Conservation (phyloP, 805 yeast species). For the Yamadazyma sp. region DNA sequence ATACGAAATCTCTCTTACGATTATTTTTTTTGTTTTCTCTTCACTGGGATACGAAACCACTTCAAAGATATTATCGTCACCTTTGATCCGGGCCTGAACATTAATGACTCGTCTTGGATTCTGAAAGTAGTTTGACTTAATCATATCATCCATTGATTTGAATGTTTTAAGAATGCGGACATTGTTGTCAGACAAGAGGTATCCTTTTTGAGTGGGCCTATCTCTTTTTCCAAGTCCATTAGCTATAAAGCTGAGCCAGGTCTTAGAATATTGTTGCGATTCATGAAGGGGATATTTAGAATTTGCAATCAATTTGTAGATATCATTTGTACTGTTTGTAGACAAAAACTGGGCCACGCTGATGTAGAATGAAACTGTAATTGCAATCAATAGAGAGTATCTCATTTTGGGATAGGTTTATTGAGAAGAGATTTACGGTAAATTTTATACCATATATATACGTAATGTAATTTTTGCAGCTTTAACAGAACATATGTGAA, state of each 20-base stretch:
- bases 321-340: no score
- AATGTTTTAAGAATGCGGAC: conserved; percentile 4
- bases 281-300: no score
- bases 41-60: conserved; percentile 7
- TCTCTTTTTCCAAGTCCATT: background rate
- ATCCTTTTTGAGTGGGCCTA: background rate
- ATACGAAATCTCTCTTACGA: conserved; percentile 6
- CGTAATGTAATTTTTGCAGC: no score
- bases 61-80: conserved; percentile 1
- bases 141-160: conserved; percentile 5
- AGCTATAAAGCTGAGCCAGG: no score
- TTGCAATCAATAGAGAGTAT: no score
- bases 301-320: conserved; percentile 2
- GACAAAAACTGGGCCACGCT: no score
- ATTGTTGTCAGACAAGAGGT: background rate
- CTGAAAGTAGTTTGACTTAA: conserved; percentile 9
- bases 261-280: no score
- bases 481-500: no score
- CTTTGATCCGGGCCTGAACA: conserved; percentile 4
- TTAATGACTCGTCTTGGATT: conserved; percentile 5
- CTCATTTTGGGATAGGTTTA: no score
- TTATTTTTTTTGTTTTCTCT: background rate
- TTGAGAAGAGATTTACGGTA: no score
- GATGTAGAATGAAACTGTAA: no score
- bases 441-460: no score